Percentiles rank a stretch among this genome's conserved stretches.
These are phyloP conservation scores for Hemileccinum rubropunctum DNA, from an alignment of 768 basidiomycete species.

Conservation along the genomic window DNA sequence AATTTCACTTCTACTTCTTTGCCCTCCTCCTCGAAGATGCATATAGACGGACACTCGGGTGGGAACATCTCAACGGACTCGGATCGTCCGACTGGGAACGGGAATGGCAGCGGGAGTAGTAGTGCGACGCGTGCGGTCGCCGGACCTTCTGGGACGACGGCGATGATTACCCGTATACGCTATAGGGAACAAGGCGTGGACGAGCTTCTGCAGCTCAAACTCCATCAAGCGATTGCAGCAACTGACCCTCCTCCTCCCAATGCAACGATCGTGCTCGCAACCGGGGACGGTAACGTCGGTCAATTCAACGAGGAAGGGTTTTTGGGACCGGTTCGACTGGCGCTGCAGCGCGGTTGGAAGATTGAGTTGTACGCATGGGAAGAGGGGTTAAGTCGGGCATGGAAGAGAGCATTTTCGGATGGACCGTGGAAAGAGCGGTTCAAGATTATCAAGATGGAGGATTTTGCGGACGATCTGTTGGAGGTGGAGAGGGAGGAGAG, in stretches of 20 bases:
- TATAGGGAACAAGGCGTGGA: conserved; percentile 94
- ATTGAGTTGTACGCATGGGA: conserved; percentile 97
- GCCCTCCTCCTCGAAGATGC: conserved; percentile 6
- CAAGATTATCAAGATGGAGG: conserved; percentile 61
- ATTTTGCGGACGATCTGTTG: conserved; percentile 59
- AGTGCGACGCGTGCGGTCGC: conserved; percentile 10
- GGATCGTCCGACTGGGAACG: conserved; percentile 12
- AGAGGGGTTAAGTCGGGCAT: conserved; percentile 73
- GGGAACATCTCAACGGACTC: conserved; percentile 29
- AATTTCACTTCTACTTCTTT: background rate
- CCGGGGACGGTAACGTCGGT: conserved; percentile 89
- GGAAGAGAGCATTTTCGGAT: conserved; percentile 71
- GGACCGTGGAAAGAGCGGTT: conserved; percentile 43
- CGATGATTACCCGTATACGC: conserved; percentile 42
- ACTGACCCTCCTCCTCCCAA: conserved; percentile 61
- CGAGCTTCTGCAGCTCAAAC: conserved; percentile 89
- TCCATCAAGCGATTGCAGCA: conserved; percentile 80
- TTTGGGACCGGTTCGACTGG: conserved; percentile 80
- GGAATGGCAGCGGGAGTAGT: conserved; percentile 1
- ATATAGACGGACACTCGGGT: conserved; percentile 14
- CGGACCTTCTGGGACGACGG: conserved; percentile 12
- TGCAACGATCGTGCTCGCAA: conserved; percentile 86
- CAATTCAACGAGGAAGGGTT: conserved; percentile 95
- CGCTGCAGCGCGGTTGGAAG: conserved; percentile 85
- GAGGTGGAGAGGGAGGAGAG: conserved; percentile 35